Evolutionary conservation across 2,329 filamentous ascomycete species (phyloP).

Genomic region (Sporothrix dimorphospora): DNA sequence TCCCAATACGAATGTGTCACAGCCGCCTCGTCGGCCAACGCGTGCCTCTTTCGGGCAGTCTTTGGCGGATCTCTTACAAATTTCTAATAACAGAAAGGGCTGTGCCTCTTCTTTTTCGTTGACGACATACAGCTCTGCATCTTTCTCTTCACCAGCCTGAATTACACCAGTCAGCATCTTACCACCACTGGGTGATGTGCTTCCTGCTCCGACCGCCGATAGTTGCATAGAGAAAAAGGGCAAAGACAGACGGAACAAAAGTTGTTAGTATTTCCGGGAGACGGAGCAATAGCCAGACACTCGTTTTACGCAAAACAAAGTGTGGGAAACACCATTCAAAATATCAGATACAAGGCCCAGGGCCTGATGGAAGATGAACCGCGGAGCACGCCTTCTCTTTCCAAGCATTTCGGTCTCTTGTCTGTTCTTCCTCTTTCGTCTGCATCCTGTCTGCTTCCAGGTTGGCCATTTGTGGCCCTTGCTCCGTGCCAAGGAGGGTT

Average conservation of each 20-base stretch:
- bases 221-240: neutral
- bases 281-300: constrained; percentile 14
- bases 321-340: neutral
- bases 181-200: neutral
- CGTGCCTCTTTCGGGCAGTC: neutral
- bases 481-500: constrained; percentile 17
- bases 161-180: neutral
- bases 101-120: constrained; percentile 17
- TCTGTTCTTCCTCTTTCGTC: neutral
- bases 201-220: neutral
- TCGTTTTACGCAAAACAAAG: neutral
- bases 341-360: neutral
- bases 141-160: neutral
- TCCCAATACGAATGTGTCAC: neutral
- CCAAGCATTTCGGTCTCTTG: neutral
- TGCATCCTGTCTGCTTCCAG: neutral
- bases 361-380: neutral
- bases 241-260: too few relatives aligned
- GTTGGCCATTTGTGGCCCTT: constrained; percentile 16
- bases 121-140: neutral
- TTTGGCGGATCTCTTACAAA: neutral
- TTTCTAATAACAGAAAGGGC: neutral
- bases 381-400: neutral
- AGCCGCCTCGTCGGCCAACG: neutral
- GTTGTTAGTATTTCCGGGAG: too few relatives aligned